Evolutionary conservation across 1,139 yeast species (phyloP).

Genomic region (Pneumocystis wakefieldiae): DNA sequence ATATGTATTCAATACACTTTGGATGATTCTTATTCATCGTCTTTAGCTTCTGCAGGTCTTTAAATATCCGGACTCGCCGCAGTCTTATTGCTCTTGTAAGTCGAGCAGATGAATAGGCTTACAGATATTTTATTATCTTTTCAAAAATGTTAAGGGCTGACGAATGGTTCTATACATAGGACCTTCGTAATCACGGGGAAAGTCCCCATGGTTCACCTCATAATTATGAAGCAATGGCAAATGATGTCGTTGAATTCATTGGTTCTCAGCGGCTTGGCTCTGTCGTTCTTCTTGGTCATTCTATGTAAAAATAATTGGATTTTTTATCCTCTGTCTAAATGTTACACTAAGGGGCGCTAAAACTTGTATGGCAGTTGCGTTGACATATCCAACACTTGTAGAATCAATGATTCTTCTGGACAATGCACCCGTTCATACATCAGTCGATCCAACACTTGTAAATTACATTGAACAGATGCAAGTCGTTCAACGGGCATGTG

Average conservation of each 20-base stretch:
- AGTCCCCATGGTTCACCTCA: conserved; percentile 61
- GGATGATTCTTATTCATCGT: conserved; percentile 1
- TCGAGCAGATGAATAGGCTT: no score
- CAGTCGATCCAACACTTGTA: conserved; percentile 25
- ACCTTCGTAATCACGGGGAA: conserved; percentile 81
- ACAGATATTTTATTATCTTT: no score
- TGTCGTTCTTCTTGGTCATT: conserved; percentile 74
- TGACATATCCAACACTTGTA: conserved; percentile 52
- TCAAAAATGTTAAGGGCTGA: conserved; percentile 19
- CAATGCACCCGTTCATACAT: conserved; percentile 65
- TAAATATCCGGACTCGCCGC: conserved; percentile 17
- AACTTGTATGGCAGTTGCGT: conserved; percentile 73
- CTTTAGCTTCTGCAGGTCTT: conserved; percentile 20
- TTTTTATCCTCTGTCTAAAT: not conserved
- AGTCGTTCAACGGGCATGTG: no score
- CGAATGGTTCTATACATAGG: conserved; percentile 22
- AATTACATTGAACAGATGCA: conserved; percentile 21
- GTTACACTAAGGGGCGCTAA: conserved; percentile 53
- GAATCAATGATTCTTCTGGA: conserved; percentile 64
- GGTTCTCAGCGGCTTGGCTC: conserved; percentile 32
- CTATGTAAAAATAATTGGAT: conserved; percentile 36
- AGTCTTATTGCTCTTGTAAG: no score
- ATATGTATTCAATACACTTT: conserved; percentile 39
- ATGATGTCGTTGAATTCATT: conserved; percentile 67
- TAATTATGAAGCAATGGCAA: conserved; percentile 69